Evolutionary conservation across 78 protist genomes (phyloP).

Genomic region (Anaeramoeba flamelloides): DNA sequence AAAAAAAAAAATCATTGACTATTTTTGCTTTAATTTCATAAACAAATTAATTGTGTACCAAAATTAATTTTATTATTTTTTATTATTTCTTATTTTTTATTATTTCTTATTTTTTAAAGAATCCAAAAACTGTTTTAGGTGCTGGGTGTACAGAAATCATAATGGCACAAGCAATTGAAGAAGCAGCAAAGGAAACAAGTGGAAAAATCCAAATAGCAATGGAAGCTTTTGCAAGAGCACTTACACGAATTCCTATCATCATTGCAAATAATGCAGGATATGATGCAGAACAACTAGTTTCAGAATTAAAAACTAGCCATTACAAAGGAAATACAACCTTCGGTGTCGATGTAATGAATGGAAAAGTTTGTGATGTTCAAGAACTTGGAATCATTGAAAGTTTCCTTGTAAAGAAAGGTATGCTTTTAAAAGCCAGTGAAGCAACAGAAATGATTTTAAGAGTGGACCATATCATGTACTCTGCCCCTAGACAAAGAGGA

Average conservation of each 20-base stretch:
- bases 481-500: too few relatives aligned
- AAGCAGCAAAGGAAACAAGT: constrained; percentile 54
- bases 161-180: constrained; percentile 82
- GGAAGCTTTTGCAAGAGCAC: constrained; percentile 86
- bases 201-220: constrained; percentile 91
- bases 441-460: constrained; percentile 98
- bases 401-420: constrained; percentile 49
- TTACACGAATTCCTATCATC: constrained; percentile 79
- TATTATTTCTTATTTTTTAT: too few relatives aligned
- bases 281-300: constrained; percentile 67
- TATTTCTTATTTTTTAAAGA: background rate
- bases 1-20: too few relatives aligned
- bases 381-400: constrained; percentile 79
- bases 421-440: constrained; percentile 75
- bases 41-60: too few relatives aligned
- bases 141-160: constrained; percentile 89
- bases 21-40: too few relatives aligned
- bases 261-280: constrained; percentile 94
- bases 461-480: constrained; percentile 77
- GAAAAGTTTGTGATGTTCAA: constrained; percentile 58
- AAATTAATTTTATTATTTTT: too few relatives aligned
- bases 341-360: constrained; percentile 67
- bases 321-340: constrained; percentile 34
- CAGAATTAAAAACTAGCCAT: constrained; percentile 68
- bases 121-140: constrained; percentile 57